phyloP scores from a whole-genome alignment of 208 protist genomes.

The Acanthamoeba quina region DNA sequence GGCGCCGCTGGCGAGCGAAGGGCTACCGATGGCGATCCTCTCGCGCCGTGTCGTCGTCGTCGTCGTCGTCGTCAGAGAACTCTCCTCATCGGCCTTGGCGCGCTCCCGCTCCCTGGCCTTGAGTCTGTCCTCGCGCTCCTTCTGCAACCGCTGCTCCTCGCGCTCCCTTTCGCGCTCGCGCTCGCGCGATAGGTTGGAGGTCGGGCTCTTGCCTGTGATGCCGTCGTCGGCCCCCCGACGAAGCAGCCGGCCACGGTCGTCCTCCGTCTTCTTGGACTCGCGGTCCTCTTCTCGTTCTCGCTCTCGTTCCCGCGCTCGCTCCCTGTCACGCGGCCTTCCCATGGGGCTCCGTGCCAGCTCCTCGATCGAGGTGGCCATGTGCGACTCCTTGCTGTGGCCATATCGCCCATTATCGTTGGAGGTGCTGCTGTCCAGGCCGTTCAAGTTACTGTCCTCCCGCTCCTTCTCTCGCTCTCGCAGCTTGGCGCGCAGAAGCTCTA shows the following conservation, averaged over 20 bases:
- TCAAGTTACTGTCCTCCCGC: conserved; percentile 6
- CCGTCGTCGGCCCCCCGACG: background rate
- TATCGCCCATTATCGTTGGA: conserved; percentile 13
- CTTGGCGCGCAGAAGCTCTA: background rate
- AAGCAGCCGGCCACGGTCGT: background rate
- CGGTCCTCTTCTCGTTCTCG: conserved; percentile 3
- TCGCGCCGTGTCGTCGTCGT: background rate
- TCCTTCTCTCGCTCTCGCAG: conserved; percentile 34
- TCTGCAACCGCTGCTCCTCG: conserved; percentile 14
- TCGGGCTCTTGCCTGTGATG: background rate
- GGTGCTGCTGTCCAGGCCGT: background rate
- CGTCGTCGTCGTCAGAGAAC: background rate
- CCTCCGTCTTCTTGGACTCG: conserved; percentile 9
- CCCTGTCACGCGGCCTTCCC: background rate
- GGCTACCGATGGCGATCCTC: background rate
- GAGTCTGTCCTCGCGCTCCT: background rate
- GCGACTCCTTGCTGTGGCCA: background rate
- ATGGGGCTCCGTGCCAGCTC: background rate
- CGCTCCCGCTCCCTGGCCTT: conserved; percentile 38
- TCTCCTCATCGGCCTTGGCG: conserved; percentile 39
- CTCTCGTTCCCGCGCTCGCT: background rate
- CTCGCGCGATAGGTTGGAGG: background rate
- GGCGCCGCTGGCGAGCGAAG: background rate
- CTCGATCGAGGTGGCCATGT: background rate
- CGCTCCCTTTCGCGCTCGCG: background rate